Evolutionary conservation across 179 eudicot genomes (phyloP).

Genomic region (Silene coronaria): DNA sequence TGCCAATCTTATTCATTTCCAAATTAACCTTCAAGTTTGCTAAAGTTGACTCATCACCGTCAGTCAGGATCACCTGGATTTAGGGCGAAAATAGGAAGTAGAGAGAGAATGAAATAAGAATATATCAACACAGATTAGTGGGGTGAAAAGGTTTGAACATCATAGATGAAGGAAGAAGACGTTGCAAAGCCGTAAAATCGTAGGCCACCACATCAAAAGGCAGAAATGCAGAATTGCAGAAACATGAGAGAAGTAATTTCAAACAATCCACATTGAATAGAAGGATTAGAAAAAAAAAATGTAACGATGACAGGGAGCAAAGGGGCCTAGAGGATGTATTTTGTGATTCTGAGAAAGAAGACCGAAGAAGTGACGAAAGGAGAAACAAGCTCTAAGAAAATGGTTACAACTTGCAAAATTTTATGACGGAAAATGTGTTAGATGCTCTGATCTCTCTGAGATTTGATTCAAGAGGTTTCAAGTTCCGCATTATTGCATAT

Average conservation of each 20-base stretch:
- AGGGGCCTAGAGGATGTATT: not conserved
- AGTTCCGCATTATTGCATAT: not conserved
- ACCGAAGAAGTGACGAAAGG: not conserved
- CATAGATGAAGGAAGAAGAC: not conserved
- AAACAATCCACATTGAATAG: not conserved
- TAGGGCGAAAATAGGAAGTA: not conserved
- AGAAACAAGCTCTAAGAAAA: not conserved
- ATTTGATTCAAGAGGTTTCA: not conserved
- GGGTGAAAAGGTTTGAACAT: not conserved
- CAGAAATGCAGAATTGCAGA: too few relatives aligned
- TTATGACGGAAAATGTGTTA: not conserved
- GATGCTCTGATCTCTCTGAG: not conserved
- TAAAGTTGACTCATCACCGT: constrained; percentile 78
- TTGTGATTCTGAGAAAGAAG: not conserved
- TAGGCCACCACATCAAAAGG: not conserved
- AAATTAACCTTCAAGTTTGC: constrained; percentile 79
- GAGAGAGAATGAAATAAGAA: not conserved
- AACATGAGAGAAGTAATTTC: not conserved
- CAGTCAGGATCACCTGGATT: constrained; percentile 70
- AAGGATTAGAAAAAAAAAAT: not conserved
- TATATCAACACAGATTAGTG: not conserved
- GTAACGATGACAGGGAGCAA: not conserved
- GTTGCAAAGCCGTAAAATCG: not conserved
- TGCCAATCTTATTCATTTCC: constrained; percentile 51
- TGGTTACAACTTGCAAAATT: not conserved